Conservation (phyloP, 306 rosid species). For the Ormosia emarginata region DNA sequence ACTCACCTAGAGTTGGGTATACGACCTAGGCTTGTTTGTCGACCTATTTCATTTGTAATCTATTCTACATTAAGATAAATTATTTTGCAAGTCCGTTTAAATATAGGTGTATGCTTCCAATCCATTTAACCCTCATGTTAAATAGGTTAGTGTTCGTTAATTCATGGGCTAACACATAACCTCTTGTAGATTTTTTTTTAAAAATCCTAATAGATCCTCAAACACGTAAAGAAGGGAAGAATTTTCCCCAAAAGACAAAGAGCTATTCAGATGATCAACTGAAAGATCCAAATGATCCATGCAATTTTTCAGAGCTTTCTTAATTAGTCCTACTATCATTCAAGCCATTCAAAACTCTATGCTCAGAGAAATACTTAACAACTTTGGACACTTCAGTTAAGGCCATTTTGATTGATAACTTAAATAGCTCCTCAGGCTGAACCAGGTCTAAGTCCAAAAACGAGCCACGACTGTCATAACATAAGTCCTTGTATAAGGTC, state of each 20-base stretch:
- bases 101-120: too few relatives aligned
- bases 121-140: too few relatives aligned
- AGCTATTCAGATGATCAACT: constrained; percentile 50
- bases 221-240: constrained; percentile 41
- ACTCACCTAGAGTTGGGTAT: too few relatives aligned
- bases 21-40: too few relatives aligned
- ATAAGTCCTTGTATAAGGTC: constrained; percentile 56
- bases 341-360: constrained; percentile 30
- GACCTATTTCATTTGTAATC: too few relatives aligned
- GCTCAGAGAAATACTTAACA: constrained; percentile 21
- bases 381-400: constrained; percentile 40
- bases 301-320: constrained; percentile 19
- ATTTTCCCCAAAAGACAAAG: constrained; percentile 25
- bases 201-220: constrained; percentile 38
- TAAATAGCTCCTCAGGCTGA: constrained; percentile 49
- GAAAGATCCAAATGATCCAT: constrained; percentile 55
- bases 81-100: too few relatives aligned
- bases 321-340: constrained; percentile 9
- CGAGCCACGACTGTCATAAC: constrained; percentile 46
- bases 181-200: too few relatives aligned
- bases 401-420: constrained; percentile 47
- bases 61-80: too few relatives aligned
- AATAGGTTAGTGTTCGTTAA: too few relatives aligned
- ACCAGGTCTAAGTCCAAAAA: constrained; percentile 23
- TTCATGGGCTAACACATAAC: too few relatives aligned